Base-by-base conservation (phyloP, 2,329 filamentous ascomycete genomes). In the Trichoderma afroharzianum region DNA sequence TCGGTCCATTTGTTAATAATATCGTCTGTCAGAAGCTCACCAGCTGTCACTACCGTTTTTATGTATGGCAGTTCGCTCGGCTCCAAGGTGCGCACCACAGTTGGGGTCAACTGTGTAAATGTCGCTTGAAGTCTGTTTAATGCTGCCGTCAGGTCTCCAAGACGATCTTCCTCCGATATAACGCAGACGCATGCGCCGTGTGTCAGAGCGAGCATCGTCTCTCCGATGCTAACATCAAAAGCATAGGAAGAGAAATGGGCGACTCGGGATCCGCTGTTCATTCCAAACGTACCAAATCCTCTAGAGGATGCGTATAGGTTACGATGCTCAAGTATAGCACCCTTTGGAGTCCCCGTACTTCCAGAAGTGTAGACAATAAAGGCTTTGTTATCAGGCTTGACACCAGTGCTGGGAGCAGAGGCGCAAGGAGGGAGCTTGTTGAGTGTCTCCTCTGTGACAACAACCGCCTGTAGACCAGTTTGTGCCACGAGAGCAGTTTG, bases 341-440 rank as follows among this genome's bases (percentile, higher is more conserved):
- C 85, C 77, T 87, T 87, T 6, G 84, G 85, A 47, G 79, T 78
- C 6, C 85, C 85, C 1, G 85, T 86, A 21, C 83, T 86, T 21
- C 85, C 85, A 14, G 85, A 86, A 32, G 85, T 87, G 74, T 86
- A 87, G 77, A 86, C 85, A 74, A 86, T 83, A 50, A 50, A 50
- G n/a, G 43, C 43, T 50, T 50, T 50, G 43, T 50, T 50, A 21
- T 50, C 43, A 21, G 43, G 43, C n/a, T 50, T 50, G 43, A 50
- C 43, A 50, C n/a, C 43, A 50, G 43, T 50, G 43, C 18, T 50
- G 8, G 43, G 43, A 50, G 43, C 43, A 11, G 43, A 50, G 43
- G 43, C 15, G 2, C 43, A 21, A 50, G 9, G 9, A 50, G 43
- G 9, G 8, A 50, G 43, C n/a, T 50, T 50, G 43, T 50, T 50